A percentile compares a stretch with the other conserved stretches of the same genome.
Evolutionary conservation across 768 basidiomycete genomes (phyloP).

Genomic region (Lactarius vividus): DNA sequence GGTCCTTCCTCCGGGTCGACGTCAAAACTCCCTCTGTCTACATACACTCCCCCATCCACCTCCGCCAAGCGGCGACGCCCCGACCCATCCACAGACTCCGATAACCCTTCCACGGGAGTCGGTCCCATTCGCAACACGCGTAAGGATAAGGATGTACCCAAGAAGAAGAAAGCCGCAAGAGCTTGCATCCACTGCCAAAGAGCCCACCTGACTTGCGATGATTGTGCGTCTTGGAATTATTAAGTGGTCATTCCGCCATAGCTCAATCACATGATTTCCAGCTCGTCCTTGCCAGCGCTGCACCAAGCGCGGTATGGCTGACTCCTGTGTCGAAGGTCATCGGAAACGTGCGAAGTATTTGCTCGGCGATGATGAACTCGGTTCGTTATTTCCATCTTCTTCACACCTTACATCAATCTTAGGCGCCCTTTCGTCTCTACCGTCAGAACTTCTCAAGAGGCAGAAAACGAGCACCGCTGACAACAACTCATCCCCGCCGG

Average conservation of each 20-base stretch:
- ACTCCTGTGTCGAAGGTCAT: constrained; percentile 88
- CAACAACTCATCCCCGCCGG: constrained; percentile 5
- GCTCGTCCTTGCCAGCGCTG: constrained; percentile 97
- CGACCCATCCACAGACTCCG: constrained; percentile 53
- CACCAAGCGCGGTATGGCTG: constrained; percentile 87
- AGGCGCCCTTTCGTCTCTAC: neutral
- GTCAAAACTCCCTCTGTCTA: neutral
- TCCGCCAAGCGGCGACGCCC: constrained; percentile 42
- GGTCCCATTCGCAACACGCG: constrained; percentile 43
- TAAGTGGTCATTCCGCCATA: constrained; percentile 4
- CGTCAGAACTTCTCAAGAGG: constrained; percentile 23
- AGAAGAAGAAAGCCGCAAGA: constrained; percentile 93
- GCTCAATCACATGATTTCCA: constrained; percentile 36
- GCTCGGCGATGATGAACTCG: constrained; percentile 89
- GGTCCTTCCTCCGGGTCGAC: constrained; percentile 1
- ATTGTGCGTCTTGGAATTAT: constrained; percentile 58
- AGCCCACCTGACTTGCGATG: constrained; percentile 98
- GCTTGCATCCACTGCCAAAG: constrained; percentile 97
- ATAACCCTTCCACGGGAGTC: constrained; percentile 50
- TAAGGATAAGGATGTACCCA: constrained; percentile 68
- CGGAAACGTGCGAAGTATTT: constrained; percentile 99
- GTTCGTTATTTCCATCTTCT: constrained; percentile 42
- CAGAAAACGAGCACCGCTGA: constrained; percentile 13
- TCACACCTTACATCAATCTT: constrained; percentile 25
- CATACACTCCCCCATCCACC: neutral